A percentile compares a stretch with the other conserved stretches of the same genome.
phyloP scores from a whole-genome alignment of 225 moss, liverwort and hornwort genomes.

The Pseudoscleropodium purum region DNA sequence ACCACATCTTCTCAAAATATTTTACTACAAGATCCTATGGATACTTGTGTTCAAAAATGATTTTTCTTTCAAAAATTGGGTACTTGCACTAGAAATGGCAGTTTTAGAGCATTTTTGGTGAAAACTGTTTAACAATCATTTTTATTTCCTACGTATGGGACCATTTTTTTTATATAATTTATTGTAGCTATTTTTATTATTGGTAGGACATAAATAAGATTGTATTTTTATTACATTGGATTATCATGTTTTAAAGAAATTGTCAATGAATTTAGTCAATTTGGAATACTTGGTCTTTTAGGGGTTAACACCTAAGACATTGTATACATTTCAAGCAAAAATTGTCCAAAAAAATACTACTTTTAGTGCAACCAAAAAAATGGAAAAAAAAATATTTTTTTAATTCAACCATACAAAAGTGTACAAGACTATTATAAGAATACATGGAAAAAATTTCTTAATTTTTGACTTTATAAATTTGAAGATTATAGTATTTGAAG shows the following conservation, averaged over 20 bases:
- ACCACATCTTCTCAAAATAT: no score
- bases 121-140: no score
- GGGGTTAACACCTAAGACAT: accelerated
- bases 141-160: background rate
- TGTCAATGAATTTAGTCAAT: background rate
- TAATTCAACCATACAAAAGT: background rate
- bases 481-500: background rate
- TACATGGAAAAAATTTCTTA: no score
- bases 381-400: background rate
- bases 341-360: no score
- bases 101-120: no score
- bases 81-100: no score
- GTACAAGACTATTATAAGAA: accelerated
- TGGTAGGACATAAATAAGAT: background rate
- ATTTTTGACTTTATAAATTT: accelerated
- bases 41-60: no score
- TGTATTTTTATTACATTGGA: background rate
- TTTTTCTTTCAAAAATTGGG: no score
- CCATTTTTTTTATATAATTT: background rate
- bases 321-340: accelerated
- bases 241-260: background rate
- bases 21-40: no score
- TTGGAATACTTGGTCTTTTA: background rate
- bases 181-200: background rate
- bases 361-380: background rate